Percentiles rank a stretch among this genome's conserved stretches.
Conservation (phyloP, 805 yeast species). For the Sugiyamaella floridensis region DNA sequence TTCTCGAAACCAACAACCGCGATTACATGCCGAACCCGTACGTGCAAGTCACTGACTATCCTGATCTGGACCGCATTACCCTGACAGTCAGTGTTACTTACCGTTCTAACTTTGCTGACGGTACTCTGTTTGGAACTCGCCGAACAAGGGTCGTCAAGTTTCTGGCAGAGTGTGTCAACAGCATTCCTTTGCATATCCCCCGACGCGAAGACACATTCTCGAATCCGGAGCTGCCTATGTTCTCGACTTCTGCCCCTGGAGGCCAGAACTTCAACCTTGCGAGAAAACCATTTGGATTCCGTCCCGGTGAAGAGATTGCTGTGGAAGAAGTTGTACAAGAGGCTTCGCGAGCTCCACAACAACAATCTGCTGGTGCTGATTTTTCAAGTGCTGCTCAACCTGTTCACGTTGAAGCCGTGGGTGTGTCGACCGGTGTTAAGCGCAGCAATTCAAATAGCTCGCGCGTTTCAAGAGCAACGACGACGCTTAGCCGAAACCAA, state of each 20-base stretch:
- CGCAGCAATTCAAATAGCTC: constrained; percentile 1
- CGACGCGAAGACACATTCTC: constrained; percentile 29
- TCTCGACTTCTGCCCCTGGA: neutral
- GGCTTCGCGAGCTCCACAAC: neutral
- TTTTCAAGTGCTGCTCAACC: too few species aligned
- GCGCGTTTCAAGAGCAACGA: neutral
- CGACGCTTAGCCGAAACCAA: neutral
- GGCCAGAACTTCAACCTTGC: neutral
- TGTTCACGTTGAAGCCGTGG: neutral
- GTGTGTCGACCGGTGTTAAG: too few species aligned
- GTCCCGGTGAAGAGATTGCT: neutral
- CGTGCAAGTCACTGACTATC: constrained; percentile 28
- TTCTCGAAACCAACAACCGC: constrained; percentile 29
- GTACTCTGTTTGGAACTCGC: constrained; percentile 25
- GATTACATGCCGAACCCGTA: constrained; percentile 31
- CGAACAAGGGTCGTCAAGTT: constrained; percentile 26
- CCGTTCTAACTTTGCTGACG: constrained; percentile 30
- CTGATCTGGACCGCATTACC: constrained; percentile 30
- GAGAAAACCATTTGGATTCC: constrained; percentile 1
- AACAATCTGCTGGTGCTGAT: neutral
- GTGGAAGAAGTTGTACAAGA: neutral
- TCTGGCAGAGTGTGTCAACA: constrained; percentile 28
- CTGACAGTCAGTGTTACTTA: constrained; percentile 26
- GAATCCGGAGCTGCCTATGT: constrained; percentile 31
- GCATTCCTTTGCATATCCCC: constrained; percentile 32